Evolutionary conservation across 2,329 filamentous ascomycete species (phyloP), one percentile per base, ranked within the genome.

Genomic region (Arthrinium puccinioides): DNA sequence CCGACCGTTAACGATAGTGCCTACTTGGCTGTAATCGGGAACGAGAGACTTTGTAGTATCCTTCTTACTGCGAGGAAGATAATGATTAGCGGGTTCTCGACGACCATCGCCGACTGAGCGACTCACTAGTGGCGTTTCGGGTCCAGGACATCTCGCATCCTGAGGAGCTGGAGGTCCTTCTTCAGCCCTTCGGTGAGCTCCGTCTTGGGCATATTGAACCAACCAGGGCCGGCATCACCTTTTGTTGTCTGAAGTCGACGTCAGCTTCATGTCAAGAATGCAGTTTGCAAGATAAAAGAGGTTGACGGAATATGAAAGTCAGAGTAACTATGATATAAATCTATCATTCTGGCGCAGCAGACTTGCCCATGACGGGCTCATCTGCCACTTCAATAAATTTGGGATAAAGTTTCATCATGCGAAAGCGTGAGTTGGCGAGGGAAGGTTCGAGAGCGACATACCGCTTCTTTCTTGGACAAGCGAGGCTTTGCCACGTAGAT

Each of bases 171-270:
- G 35, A 96, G 70, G 56, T 98, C 90, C 49, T 87, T 76, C 62
- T 89, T 94, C 44, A 96, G 70, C 54, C 94, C 81, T 8, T 87
- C 78, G 1, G 88, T 95, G 35, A 95, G 63, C 35, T 86, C 72
- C 19, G 90, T 96, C 52, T 81, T 81, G 6, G 89, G 89, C 37
- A 98, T 70, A 51, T 94, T 76, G 65, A 84, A 97, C 90, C 90
- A 97, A 40, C 84, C 70, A 13, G 79, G 63, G 30, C 90, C 92
- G 35, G 89, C 84, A 43, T 82, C 84, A 40, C 69, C 56, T 37
- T 59, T 57, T 10, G 50, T 39, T 39, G 52, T 51, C 61, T 61
- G 28, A 28, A 34, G 25, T n/a, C 20, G 38, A 13, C n/a, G 46
- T 53, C 33, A 43, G 42, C 30, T 21, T 34, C 23, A 19, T 38